Conservation (phyloP, 257 asterid genomes). For the Solanum lignicaule region DNA sequence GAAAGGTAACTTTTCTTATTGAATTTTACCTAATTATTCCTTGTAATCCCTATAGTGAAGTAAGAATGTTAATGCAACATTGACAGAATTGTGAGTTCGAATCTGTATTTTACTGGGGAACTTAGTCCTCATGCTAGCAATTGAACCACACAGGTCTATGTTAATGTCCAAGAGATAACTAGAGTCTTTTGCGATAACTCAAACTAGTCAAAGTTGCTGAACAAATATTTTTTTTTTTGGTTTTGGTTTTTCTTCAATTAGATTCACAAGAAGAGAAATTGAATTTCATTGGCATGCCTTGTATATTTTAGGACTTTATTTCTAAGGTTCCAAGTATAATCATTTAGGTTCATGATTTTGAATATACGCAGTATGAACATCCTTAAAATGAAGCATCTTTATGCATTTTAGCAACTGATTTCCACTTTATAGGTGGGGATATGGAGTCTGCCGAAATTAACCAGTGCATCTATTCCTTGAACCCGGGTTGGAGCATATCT, state of each 20-base stretch:
- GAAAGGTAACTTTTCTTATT: conserved; percentile 50
- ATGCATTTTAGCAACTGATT: not conserved
- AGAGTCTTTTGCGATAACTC: not conserved
- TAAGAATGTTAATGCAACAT: conserved; percentile 13
- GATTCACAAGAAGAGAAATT: not conserved
- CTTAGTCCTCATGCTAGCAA: not conserved
- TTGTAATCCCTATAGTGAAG: not conserved
- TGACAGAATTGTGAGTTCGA: too few species aligned
- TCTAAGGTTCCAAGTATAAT: not conserved
- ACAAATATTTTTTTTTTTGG: not conserved
- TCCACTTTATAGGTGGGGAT: not conserved
- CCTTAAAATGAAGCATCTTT: not conserved
- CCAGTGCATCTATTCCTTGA: not conserved
- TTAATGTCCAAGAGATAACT: not conserved
- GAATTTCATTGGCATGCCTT: not conserved
- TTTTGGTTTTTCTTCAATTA: not conserved
- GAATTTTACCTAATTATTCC: not conserved
- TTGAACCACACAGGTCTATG: not conserved
- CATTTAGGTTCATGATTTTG: not conserved
- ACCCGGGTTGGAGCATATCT: conserved; percentile 43
- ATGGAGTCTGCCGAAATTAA: conserved; percentile 3
- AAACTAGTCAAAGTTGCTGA: not conserved
- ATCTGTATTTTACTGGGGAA: not conserved
- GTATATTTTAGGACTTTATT: not conserved
- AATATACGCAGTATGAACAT: not conserved